These are phyloP conservation scores for Lecanicillium sp. DNA, from an alignment of 2,329 filamentous ascomycete genomes.

Conservation along the genomic window DNA sequence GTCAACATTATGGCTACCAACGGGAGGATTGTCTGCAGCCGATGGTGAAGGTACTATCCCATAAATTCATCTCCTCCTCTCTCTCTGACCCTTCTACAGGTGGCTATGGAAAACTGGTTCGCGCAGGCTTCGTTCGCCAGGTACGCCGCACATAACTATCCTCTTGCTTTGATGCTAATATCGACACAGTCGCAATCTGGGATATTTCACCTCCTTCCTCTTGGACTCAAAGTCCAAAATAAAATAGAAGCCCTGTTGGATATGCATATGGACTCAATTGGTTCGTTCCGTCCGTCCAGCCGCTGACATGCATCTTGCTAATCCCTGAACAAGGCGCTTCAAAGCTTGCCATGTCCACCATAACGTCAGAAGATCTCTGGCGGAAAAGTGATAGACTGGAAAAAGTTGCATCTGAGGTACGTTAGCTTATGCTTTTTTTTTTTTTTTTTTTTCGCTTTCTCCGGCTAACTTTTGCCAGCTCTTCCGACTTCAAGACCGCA, in stretches of 20 bases:
- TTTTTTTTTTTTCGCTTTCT: constrained; percentile 6
- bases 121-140: constrained; percentile 67
- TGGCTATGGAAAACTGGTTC: constrained; percentile 57
- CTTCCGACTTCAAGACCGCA: constrained; percentile 74
- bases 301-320: too few species aligned
- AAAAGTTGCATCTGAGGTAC: constrained; percentile 62
- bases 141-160: constrained; percentile 28
- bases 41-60: constrained; percentile 41
- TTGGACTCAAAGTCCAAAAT: constrained; percentile 78
- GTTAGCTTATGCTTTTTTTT: not conserved
- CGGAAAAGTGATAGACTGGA: constrained; percentile 72
- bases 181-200: constrained; percentile 65
- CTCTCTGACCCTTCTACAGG: constrained; percentile 32
- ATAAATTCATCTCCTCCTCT: not conserved
- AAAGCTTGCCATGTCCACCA: constrained; percentile 71
- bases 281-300: constrained; percentile 29
- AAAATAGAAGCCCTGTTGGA: constrained; percentile 84
- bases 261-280: constrained; percentile 73
- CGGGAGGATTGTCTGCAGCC: constrained; percentile 54
- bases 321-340: constrained; percentile 55
- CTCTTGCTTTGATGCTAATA: constrained; percentile 7
- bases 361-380: constrained; percentile 84
- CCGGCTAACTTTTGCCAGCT: constrained; percentile 47
- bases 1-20: constrained; percentile 74
- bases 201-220: constrained; percentile 83